Evolutionary conservation across 2,329 filamentous ascomycete genomes (phyloP).

Genomic region (Aspergillus fischeri): DNA sequence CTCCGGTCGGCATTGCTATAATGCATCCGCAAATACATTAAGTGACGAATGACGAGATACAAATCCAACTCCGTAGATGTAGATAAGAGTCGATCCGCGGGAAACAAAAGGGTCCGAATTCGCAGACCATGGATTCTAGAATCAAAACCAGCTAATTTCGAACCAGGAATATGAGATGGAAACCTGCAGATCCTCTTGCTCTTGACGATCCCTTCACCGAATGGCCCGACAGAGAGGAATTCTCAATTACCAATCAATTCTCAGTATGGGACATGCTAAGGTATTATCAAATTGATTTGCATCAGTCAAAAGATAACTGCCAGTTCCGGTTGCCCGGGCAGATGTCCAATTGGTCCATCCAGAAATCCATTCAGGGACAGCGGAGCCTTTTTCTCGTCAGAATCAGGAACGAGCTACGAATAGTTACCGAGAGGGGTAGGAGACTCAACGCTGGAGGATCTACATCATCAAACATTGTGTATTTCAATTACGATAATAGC

Average conservation of each 20-base stretch:
- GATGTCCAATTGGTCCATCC: not conserved
- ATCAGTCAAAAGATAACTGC: not conserved
- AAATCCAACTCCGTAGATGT: too few species aligned
- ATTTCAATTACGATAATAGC: too few species aligned
- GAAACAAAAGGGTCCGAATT: not conserved
- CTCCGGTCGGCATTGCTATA: constrained; percentile 35
- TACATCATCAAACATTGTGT: too few species aligned
- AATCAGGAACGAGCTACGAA: not conserved
- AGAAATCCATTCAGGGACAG: not conserved
- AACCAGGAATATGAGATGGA: too few species aligned
- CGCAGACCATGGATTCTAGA: not conserved
- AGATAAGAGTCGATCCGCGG: not conserved
- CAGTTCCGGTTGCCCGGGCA: not conserved
- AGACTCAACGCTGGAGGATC: too few species aligned
- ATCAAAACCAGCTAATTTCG: not conserved
- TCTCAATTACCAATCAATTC: not conserved
- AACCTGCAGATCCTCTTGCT: not conserved
- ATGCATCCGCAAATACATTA: too few species aligned
- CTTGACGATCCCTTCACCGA: not conserved
- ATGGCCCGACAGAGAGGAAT: not conserved
- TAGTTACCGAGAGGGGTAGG: too few species aligned
- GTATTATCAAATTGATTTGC: not conserved
- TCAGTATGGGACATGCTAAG: not conserved
- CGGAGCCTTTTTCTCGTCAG: not conserved
- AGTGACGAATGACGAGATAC: too few species aligned